Conservation (phyloP, 1,284 basidiomycete species). For the Puccinia triticina region DNA sequence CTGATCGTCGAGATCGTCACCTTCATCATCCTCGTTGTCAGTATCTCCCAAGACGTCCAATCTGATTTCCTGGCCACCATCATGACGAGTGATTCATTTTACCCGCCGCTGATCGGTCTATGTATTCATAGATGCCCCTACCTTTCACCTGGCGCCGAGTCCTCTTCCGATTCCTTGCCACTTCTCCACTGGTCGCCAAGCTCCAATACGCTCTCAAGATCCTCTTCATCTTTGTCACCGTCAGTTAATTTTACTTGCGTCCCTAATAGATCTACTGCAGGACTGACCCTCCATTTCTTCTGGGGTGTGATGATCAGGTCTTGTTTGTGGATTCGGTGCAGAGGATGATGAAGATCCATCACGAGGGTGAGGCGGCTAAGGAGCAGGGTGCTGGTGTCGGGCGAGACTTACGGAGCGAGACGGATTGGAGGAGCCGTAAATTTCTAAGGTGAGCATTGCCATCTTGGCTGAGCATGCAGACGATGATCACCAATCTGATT, state of each 20-base stretch:
- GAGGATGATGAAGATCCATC: slow-evolving; percentile 47
- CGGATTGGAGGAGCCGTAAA: slow-evolving; percentile 58
- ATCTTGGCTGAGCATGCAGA: not conserved
- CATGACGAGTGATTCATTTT: not conserved
- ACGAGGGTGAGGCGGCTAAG: slow-evolving; percentile 42
- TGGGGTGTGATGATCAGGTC: slow-evolving; percentile 13
- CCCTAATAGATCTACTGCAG: no score
- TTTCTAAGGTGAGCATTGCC: slow-evolving; percentile 55
- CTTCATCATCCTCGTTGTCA: slow-evolving; percentile 43
- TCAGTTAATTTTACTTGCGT: not conserved
- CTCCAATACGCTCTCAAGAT: slow-evolving; percentile 74
- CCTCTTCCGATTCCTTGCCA: slow-evolving; percentile 74
- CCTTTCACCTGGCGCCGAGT: slow-evolving; percentile 73
- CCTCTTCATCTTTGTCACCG: slow-evolving; percentile 77
- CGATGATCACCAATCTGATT: not conserved
- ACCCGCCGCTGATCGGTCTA: not conserved
- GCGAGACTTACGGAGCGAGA: slow-evolving; percentile 57
- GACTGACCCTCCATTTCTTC: slow-evolving; percentile 8
- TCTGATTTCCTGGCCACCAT: not conserved
- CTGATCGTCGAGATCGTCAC: slow-evolving; percentile 51
- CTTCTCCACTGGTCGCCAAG: slow-evolving; percentile 62
- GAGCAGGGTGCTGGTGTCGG: slow-evolving; percentile 46
- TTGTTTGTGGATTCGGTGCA: slow-evolving; percentile 48
- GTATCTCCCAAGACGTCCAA: no score
- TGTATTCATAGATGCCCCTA: slow-evolving; percentile 65